Conservation (phyloP, 768 basidiomycete genomes). For the Gloeostereum incarnatum region DNA sequence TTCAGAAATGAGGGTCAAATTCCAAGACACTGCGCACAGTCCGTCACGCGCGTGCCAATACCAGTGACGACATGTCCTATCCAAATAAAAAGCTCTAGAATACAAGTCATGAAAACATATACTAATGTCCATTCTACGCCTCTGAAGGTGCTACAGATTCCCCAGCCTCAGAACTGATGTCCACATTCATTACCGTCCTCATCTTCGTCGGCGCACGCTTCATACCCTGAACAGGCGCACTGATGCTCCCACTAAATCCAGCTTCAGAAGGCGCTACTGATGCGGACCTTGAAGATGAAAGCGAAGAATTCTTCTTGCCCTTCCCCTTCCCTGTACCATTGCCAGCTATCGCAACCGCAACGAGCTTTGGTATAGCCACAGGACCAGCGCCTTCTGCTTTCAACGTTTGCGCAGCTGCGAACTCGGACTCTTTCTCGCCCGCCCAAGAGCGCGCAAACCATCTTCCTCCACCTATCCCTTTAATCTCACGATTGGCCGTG, state of each 20-base stretch:
- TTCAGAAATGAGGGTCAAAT: no score
- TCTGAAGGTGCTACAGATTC: slow-evolving; percentile 30
- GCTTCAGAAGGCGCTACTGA: slow-evolving; percentile 50
- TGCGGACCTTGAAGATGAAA: no score
- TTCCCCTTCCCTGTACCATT: slow-evolving; percentile 32
- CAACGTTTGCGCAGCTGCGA: slow-evolving; percentile 21
- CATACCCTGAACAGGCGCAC: slow-evolving; percentile 14
- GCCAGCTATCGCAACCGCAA: slow-evolving; percentile 29
- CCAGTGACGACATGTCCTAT: no score
- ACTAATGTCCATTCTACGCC: slow-evolving; percentile 10
- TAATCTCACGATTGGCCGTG: slow-evolving; percentile 63
- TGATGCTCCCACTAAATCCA: slow-evolving; percentile 32
- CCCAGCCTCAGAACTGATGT: slow-evolving; percentile 40
- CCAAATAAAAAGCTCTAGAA: no score
- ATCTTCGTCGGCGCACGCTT: slow-evolving; percentile 59
- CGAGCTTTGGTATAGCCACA: slow-evolving; percentile 26
- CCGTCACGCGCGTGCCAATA: no score
- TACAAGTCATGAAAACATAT: no score
- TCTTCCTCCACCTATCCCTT: slow-evolving; percentile 76
- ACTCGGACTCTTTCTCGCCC: slow-evolving; percentile 74
- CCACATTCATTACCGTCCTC: slow-evolving; percentile 48
- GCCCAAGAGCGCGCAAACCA: slow-evolving; percentile 80
- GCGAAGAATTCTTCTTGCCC: slow-evolving; percentile 22
- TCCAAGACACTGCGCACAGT: no score
- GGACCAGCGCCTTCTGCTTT: slow-evolving; percentile 20